Conservation (phyloP, 768 basidiomycete species). For the Mycena indigotica region DNA sequence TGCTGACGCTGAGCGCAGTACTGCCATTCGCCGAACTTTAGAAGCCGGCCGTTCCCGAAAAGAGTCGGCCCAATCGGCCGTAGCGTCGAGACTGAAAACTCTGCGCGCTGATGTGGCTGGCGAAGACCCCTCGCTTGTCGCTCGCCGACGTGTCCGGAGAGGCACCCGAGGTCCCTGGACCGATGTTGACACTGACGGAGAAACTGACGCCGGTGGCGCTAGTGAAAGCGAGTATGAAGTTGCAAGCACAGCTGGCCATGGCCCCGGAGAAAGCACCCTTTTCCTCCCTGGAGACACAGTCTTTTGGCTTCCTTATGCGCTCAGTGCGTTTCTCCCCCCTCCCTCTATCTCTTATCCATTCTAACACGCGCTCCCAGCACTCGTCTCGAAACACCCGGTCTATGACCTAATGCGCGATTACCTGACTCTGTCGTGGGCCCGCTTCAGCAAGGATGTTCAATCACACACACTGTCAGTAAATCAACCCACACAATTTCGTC, state of each 20-base stretch:
- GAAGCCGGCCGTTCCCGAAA: conserved; percentile 78
- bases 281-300: conserved; percentile 89
- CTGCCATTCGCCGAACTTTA: conserved; percentile 80
- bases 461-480: conserved; percentile 73
- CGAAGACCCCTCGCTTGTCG: conserved; percentile 57
- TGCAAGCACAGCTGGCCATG: conserved; percentile 78
- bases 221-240: conserved; percentile 89
- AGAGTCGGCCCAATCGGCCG: conserved; percentile 75
- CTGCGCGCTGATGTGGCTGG: conserved; percentile 58
- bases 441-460: conserved; percentile 92
- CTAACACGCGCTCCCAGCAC: conserved; percentile 46
- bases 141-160: conserved; percentile 57
- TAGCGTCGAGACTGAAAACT: conserved; percentile 67
- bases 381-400: conserved; percentile 90
- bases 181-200: conserved; percentile 73
- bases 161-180: conserved; percentile 71
- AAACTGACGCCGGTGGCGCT: conserved; percentile 73
- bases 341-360: conserved; percentile 2
- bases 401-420: conserved; percentile 96
- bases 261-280: conserved; percentile 84
- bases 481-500: neutral
- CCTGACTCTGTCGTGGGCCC: conserved; percentile 93
- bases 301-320: conserved; percentile 92
- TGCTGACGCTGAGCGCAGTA: conserved; percentile 84
- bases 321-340: conserved; percentile 58